Evolutionary conservation across 2,329 filamentous ascomycete genomes (phyloP).

Genomic region (Pseudogymnoascus sp.): DNA sequence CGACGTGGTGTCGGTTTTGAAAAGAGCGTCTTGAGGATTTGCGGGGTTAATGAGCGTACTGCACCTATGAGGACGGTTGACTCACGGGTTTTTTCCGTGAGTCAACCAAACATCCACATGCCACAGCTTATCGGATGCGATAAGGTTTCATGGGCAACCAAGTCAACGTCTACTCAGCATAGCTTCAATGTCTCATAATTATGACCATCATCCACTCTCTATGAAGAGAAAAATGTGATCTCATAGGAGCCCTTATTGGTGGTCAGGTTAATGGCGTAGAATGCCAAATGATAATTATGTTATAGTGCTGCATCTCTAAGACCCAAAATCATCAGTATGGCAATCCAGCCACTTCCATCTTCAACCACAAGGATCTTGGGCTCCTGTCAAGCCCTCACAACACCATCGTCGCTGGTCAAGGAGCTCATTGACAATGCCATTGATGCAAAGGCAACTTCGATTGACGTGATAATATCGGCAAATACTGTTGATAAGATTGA

Average conservation of each 20-base stretch:
- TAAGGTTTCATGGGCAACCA: constrained; percentile 4
- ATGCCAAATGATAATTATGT: background rate
- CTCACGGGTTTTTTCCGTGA: constrained; percentile 4
- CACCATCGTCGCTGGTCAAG: constrained; percentile 57
- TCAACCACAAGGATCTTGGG: constrained; percentile 48
- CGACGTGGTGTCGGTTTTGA: constrained; percentile 34
- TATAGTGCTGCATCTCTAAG: background rate
- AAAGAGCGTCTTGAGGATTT: constrained; percentile 9
- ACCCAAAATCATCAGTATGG: constrained; percentile 18
- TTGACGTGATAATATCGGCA: constrained; percentile 55
- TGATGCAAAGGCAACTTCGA: constrained; percentile 57
- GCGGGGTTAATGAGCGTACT: background rate
- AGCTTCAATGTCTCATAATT: background rate
- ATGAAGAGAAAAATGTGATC: background rate
- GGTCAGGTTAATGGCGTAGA: background rate
- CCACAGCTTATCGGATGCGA: constrained; percentile 3
- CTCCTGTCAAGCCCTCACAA: constrained; percentile 50
- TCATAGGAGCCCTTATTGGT: background rate
- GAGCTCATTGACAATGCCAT: constrained; percentile 72
- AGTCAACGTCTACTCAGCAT: background rate
- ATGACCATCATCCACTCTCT: background rate
- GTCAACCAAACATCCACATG: constrained; percentile 5
- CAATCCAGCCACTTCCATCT: constrained; percentile 39
- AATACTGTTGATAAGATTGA: constrained; percentile 63
- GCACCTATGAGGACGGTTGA: background rate